phyloP scores from a whole-genome alignment of 352 stramenopile genomes.

The Pythium coloratum region DNA sequence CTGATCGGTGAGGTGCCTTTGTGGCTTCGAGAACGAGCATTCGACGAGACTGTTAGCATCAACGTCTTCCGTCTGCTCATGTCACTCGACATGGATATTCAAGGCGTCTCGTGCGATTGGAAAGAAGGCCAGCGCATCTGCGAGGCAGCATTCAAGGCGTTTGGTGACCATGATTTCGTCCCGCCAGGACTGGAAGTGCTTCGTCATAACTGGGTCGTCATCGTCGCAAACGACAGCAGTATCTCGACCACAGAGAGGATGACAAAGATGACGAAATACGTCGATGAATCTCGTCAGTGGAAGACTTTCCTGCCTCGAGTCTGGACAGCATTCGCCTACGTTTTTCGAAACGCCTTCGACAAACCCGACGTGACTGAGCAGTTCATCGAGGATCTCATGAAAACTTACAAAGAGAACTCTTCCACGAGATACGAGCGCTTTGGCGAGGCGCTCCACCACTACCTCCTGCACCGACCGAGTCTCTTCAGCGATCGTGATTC shows the following conservation, averaged over 20 bases:
- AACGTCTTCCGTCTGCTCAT: slow-evolving; percentile 18
- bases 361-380: neutral
- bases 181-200: slow-evolving; percentile 23
- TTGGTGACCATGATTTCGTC: slow-evolving; percentile 1
- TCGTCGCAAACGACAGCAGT: neutral
- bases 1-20: slow-evolving; percentile 9
- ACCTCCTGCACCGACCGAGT: slow-evolving; percentile 1
- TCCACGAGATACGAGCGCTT: slow-evolving; percentile 21
- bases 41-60: neutral
- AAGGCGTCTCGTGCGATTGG: neutral
- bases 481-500: neutral
- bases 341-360: neutral
- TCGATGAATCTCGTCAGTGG: neutral
- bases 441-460: slow-evolving; percentile 25
- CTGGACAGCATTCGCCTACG: neutral
- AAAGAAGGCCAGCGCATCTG: slow-evolving; percentile 4
- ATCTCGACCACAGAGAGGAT: neutral
- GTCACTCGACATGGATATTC: neutral
- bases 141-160: slow-evolving; percentile 9
- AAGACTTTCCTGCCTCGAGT: slow-evolving; percentile 15
- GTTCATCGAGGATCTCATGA: slow-evolving; percentile 17
- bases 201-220: slow-evolving; percentile 22
- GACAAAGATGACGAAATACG: neutral
- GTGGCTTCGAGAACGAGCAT: slow-evolving; percentile 18
- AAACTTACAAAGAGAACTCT: slow-evolving; percentile 4